Evolutionary conservation across 495 filamentous ascomycete genomes (phyloP).

Genomic region (Penicillium antarcticum): DNA sequence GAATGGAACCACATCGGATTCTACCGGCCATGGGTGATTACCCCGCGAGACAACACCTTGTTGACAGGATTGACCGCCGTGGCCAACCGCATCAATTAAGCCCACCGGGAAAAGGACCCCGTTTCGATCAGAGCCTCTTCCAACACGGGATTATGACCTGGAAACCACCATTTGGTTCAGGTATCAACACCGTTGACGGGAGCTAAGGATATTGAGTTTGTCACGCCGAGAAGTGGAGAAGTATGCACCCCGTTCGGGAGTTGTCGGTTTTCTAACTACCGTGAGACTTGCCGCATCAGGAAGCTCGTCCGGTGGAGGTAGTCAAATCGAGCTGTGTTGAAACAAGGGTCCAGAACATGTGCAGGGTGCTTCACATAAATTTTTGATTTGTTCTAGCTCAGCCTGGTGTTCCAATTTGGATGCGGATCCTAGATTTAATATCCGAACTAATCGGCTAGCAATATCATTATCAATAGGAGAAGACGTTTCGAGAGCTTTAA

Average conservation of each 20-base stretch:
- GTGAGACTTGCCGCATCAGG: background rate
- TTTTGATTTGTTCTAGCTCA: background rate
- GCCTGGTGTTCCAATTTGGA: background rate
- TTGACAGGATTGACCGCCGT: background rate
- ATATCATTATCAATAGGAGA: background rate
- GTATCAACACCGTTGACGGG: background rate
- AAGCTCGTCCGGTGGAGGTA: slow-evolving; percentile 1
- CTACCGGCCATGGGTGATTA: background rate
- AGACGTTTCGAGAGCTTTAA: background rate
- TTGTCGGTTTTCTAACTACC: slow-evolving; percentile 1
- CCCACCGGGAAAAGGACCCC: background rate
- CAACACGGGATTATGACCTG: slow-evolving; percentile 1
- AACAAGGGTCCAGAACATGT: slow-evolving; percentile 1
- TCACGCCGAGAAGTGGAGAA: slow-evolving; percentile 1
- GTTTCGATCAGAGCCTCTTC: background rate
- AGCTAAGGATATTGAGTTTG: background rate
- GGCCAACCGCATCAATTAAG: background rate
- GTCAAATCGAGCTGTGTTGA: background rate
- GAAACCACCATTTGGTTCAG: background rate
- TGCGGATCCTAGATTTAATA: background rate
- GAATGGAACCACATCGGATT: background rate
- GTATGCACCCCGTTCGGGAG: slow-evolving; percentile 1
- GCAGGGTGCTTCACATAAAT: background rate
- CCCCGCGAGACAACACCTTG: background rate
- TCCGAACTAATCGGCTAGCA: background rate